Conservation (phyloP, 768 basidiomycete genomes). For the Mycena rebaudengoi region DNA sequence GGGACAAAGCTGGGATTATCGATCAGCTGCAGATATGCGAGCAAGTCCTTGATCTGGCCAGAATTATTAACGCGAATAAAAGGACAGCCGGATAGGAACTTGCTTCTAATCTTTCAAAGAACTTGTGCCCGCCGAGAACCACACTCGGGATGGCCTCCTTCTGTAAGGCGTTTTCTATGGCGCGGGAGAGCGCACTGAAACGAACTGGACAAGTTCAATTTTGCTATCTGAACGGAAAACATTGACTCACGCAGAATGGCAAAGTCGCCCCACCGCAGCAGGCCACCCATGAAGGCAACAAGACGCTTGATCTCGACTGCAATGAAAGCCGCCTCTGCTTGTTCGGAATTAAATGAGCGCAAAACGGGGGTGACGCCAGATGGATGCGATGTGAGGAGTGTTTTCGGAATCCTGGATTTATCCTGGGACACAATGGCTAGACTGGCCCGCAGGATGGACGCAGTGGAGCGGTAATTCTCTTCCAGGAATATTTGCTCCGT, state of each 20-base stretch:
- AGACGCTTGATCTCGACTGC: slow-evolving; percentile 81
- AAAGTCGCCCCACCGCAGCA: slow-evolving; percentile 78
- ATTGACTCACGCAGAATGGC: slow-evolving; percentile 74
- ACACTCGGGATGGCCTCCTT: slow-evolving; percentile 80
- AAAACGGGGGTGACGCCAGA: slow-evolving; percentile 68
- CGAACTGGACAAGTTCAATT: slow-evolving; percentile 59
- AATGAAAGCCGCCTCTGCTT: slow-evolving; percentile 75
- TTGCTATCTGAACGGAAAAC: not conserved
- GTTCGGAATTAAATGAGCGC: slow-evolving; percentile 58
- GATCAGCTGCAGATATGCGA: slow-evolving; percentile 84
- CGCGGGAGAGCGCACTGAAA: slow-evolving; percentile 81
- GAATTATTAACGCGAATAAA: not conserved
- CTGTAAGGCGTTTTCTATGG: slow-evolving; percentile 79
- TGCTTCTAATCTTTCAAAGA: slow-evolving; percentile 87
- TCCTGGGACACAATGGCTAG: slow-evolving; percentile 81
- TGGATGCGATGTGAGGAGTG: slow-evolving; percentile 74
- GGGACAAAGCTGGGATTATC: slow-evolving; percentile 76
- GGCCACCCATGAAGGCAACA: slow-evolving; percentile 77
- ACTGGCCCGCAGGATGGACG: slow-evolving; percentile 74
- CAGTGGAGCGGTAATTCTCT: slow-evolving; percentile 88
- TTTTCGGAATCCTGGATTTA: slow-evolving; percentile 77
- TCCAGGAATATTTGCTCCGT: slow-evolving; percentile 80
- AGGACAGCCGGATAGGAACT: slow-evolving; percentile 11
- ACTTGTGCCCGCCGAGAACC: slow-evolving; percentile 83
- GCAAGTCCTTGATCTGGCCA: slow-evolving; percentile 76